Base-by-base conservation (phyloP, 257 asterid genomes). In the Fraxinus cuspidata region DNA sequence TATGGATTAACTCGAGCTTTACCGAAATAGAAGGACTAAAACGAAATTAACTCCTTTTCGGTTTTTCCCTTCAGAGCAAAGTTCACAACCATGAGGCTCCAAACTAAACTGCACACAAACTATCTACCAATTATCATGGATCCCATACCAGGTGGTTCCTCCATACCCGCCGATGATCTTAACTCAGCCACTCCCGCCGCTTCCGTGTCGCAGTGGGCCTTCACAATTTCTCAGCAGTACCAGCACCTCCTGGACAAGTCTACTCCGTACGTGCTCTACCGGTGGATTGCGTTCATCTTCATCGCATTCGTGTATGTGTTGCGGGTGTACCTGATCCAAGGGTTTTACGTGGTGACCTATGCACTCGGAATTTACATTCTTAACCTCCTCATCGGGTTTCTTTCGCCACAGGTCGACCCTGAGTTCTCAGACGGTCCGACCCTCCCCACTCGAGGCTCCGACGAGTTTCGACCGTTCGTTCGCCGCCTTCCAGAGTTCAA, bases 401-500 rank as follows among this genome's bases (percentile, higher is more conserved):
- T 88, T 5, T 87, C 92, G 65, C 93, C 92, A 15, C 89, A 88
- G 81, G 88, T 85, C n/a, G 92, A 89, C 80, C 90, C 88, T 66
- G 89, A 82, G 51, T 77, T 82, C 47, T 60, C 80, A 34, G 86
- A 76, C 11, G 87, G 74, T 25, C 85, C 87, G 53, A 74, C 85
- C 2, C 85, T 89, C 35, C 91, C 93, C 19, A 70, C 78, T 77
- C 88, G 85, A 81, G 79, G 64, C 78, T 80, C 91, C 67, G 89
- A 90, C 53, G 94, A 89, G 85, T 89, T 83, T 71, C 90, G 94
- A 70, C 95, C 95, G 16, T 88, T 90, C 65, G 90, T 85, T 35
- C 88, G 91, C 72, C 90, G 95, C 76, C 85, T 88, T 2, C 88
- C 91, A 11, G 91, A 90, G 78, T 88, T 85, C 42, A 87, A 80